Conservation (phyloP, 495 filamentous ascomycete genomes). For the Penicillium dipodomyicola region DNA sequence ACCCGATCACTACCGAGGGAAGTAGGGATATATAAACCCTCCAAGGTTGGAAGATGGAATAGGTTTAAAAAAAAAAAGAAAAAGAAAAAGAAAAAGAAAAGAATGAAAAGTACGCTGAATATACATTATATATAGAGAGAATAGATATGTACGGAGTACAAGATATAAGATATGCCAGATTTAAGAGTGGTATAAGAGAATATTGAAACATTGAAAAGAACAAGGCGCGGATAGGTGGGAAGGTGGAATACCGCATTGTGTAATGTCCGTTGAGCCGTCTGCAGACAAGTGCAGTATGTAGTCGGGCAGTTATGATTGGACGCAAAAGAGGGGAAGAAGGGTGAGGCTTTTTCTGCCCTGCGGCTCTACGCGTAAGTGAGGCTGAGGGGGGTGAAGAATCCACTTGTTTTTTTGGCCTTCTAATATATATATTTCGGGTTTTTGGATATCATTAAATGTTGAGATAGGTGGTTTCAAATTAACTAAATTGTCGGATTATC, state of each 20-base stretch:
- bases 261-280: background rate
- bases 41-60: no score
- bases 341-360: constrained; percentile 28
- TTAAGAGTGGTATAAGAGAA: no score
- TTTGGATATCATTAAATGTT: background rate
- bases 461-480: background rate
- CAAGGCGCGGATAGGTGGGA: background rate
- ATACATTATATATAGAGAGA: no score
- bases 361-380: constrained; percentile 32
- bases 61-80: background rate
- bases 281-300: no score
- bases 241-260: background rate
- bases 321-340: constrained; percentile 3
- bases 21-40: background rate
- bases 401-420: background rate
- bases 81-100: background rate
- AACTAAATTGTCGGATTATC: background rate
- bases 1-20: background rate
- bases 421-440: background rate
- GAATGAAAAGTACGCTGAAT: background rate
- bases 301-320: background rate
- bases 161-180: background rate
- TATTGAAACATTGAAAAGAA: background rate
- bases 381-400: constrained; percentile 22
- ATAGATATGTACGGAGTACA: no score